phyloP scores from a whole-genome alignment of 1,284 basidiomycete species.

The Pterula multifida region DNA sequence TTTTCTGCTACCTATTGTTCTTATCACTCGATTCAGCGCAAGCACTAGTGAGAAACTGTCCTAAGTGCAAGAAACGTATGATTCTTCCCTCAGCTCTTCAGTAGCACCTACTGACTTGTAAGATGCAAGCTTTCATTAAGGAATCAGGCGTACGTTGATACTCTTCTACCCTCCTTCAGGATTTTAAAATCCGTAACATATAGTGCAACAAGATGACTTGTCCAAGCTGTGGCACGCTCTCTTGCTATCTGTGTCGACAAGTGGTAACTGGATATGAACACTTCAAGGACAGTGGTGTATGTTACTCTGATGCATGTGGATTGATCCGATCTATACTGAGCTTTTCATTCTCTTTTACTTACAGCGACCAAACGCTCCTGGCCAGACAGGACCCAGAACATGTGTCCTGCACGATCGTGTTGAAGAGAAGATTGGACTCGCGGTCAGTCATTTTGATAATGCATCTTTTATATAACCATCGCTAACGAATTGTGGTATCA shows the following conservation, averaged over 20 bases:
- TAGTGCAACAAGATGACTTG: slow-evolving; percentile 80
- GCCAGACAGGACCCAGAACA: slow-evolving; percentile 13
- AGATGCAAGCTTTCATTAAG: slow-evolving; percentile 60
- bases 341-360: slow-evolving; percentile 6
- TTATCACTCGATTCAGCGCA: slow-evolving; percentile 30
- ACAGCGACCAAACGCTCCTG: slow-evolving; percentile 10
- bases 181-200: slow-evolving; percentile 2
- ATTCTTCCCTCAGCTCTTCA: slow-evolving; percentile 4
- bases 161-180: slow-evolving; percentile 2
- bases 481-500: background rate
- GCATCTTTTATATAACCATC: background rate
- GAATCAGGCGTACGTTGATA: slow-evolving; percentile 49
- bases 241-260: slow-evolving; percentile 70
- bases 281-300: slow-evolving; percentile 18
- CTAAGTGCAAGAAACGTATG: slow-evolving; percentile 62
- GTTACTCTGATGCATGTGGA: slow-evolving; percentile 37
- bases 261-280: slow-evolving; percentile 69
- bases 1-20: too few relatives aligned
- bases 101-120: slow-evolving; percentile 2
- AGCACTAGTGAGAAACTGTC: slow-evolving; percentile 78
- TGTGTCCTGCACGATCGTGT: slow-evolving; percentile 65
- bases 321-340: slow-evolving; percentile 6
- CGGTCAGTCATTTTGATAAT: slow-evolving; percentile 29
- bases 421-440: slow-evolving; percentile 50
- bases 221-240: slow-evolving; percentile 51